These are phyloP conservation scores for Tolypocladium pustulatum DNA, from an alignment of 2,329 filamentous ascomycete genomes.

Conservation along the genomic window DNA sequence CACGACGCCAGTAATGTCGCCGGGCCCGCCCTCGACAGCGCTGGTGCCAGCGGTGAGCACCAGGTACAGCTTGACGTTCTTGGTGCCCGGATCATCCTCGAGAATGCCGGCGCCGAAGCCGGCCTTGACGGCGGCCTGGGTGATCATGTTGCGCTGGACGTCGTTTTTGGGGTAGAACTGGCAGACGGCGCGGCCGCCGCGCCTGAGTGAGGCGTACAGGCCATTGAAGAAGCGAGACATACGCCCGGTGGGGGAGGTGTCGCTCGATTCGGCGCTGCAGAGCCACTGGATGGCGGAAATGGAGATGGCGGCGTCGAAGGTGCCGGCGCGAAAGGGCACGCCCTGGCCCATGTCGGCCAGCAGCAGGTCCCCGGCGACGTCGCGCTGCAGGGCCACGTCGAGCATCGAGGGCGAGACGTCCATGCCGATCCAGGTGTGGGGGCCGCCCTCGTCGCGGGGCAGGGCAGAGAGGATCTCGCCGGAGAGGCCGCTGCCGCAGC, in stretches of 20 bases:
- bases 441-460: slow-evolving; percentile 60
- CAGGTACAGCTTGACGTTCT: slow-evolving; percentile 93
- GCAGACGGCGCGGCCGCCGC: slow-evolving; percentile 84
- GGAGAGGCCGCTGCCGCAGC: slow-evolving; percentile 87
- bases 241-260: slow-evolving; percentile 69
- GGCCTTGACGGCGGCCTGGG: slow-evolving; percentile 77
- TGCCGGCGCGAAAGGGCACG: slow-evolving; percentile 82
- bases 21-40: slow-evolving; percentile 37
- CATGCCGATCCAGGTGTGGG: slow-evolving; percentile 95
- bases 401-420: slow-evolving; percentile 94
- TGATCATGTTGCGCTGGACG: slow-evolving; percentile 84
- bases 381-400: slow-evolving; percentile 82
- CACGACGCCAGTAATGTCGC: slow-evolving; percentile 86
- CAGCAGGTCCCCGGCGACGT: slow-evolving; percentile 88
- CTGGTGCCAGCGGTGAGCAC: slow-evolving; percentile 77
- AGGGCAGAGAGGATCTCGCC: slow-evolving; percentile 84
- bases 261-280: slow-evolving; percentile 85
- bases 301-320: slow-evolving; percentile 89
- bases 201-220: slow-evolving; percentile 70
- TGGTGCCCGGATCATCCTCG: slow-evolving; percentile 92
- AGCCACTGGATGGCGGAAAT: slow-evolving; percentile 98
- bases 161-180: slow-evolving; percentile 99
- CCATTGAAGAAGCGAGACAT: slow-evolving; percentile 85
- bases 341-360: slow-evolving; percentile 93
- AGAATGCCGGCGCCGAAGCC: slow-evolving; percentile 92